Conservation (phyloP, 169 alveolate genomes). For the Babesia sp. region DNA sequence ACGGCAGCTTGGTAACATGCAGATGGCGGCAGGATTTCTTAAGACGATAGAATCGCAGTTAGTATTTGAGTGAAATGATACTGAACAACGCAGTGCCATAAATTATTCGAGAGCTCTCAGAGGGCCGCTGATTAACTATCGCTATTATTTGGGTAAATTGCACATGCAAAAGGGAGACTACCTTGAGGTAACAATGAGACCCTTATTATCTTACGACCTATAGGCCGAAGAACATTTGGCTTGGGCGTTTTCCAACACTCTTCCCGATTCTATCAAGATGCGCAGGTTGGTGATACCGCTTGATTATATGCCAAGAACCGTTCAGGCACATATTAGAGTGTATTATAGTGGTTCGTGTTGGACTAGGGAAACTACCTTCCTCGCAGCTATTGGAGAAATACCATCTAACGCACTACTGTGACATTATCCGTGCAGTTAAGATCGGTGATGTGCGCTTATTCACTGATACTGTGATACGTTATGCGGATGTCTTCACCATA, state of each 20-base stretch:
- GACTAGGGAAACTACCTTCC: conserved; percentile 82
- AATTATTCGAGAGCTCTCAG: conserved; percentile 71
- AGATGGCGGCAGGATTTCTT: conserved; percentile 85
- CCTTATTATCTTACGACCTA: not conserved
- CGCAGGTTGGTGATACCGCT: conserved; percentile 49
- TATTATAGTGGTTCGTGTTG: conserved; percentile 77
- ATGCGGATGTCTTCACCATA: conserved; percentile 59
- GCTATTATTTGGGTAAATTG: conserved; percentile 78
- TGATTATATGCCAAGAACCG: not conserved
- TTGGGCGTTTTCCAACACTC: conserved; percentile 78
- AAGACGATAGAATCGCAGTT: conserved; percentile 81
- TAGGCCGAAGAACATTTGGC: conserved; percentile 72
- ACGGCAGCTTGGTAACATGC: conserved; percentile 83
- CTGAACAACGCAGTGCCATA: conserved; percentile 55
- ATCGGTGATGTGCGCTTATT: conserved; percentile 72
- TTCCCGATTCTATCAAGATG: conserved; percentile 62
- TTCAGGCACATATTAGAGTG: conserved; percentile 80
- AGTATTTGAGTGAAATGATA: not conserved
- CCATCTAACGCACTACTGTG: conserved; percentile 73
- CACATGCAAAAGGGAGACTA: conserved; percentile 85
- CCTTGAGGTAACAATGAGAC: conserved; percentile 46
- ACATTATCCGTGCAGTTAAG: conserved; percentile 71
- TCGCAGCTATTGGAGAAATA: conserved; percentile 70
- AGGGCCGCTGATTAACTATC: conserved; percentile 82
- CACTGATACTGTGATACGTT: conserved; percentile 64